Percentiles rank a stretch among this genome's conserved stretches.
phyloP scores from a whole-genome alignment of 306 rosid species.

The Lathyrus aphaca region DNA sequence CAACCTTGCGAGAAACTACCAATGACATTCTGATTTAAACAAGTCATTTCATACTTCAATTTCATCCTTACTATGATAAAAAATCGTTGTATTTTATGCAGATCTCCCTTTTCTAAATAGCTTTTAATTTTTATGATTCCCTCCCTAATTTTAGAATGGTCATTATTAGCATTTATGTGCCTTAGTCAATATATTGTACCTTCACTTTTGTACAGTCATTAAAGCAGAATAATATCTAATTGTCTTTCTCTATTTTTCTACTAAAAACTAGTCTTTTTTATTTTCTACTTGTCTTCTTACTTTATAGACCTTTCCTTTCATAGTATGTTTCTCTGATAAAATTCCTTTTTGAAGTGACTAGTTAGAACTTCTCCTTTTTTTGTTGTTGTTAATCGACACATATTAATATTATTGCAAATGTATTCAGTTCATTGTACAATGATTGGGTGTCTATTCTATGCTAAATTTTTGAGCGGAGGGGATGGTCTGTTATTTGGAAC shows the following conservation, averaged over 20 bases:
- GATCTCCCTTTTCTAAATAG: slow-evolving; percentile 1
- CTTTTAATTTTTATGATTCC: slow-evolving; percentile 4
- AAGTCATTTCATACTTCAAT: slow-evolving; percentile 18
- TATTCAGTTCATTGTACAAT: slow-evolving; percentile 17
- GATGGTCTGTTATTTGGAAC: slow-evolving; percentile 22
- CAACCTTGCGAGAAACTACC: slow-evolving; percentile 13
- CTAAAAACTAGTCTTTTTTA: neutral
- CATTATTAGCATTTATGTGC: slow-evolving; percentile 18
- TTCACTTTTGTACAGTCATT: neutral
- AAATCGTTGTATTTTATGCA: neutral
- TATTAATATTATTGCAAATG: slow-evolving; percentile 10
- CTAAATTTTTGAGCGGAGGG: slow-evolving; percentile 24
- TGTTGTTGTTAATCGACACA: slow-evolving; percentile 15
- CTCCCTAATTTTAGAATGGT: slow-evolving; percentile 1
- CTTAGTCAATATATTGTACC: neutral
- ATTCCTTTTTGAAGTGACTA: slow-evolving; percentile 11
- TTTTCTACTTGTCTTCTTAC: slow-evolving; percentile 14
- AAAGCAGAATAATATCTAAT: neutral
- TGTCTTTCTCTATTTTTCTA: neutral
- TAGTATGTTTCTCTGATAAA: slow-evolving; percentile 7
- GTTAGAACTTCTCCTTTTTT: slow-evolving; percentile 7
- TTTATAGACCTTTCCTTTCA: slow-evolving; percentile 11
- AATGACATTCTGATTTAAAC: slow-evolving; percentile 21
- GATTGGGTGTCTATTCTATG: slow-evolving; percentile 4
- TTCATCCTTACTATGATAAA: slow-evolving; percentile 21